Evolutionary conservation across 1,139 yeast genomes (phyloP).

Genomic region (Blastobotrys apis): DNA sequence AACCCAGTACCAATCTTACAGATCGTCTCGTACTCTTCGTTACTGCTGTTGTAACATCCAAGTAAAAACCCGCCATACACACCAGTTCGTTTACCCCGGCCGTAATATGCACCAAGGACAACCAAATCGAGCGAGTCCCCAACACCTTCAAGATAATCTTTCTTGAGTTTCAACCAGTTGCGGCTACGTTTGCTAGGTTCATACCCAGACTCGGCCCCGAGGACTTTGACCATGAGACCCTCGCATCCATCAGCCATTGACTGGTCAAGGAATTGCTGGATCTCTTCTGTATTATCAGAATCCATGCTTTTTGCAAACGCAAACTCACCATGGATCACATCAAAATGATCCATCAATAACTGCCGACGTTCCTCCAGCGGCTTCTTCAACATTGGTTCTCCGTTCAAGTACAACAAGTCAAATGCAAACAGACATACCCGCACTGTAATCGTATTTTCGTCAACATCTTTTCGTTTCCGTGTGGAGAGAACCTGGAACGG

Average conservation of each 20-base stretch:
- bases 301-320: conserved; percentile 74
- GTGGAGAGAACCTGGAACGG: conserved; percentile 94
- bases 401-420: conserved; percentile 73
- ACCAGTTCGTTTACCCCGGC: conserved; percentile 93
- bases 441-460: conserved; percentile 80
- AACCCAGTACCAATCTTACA: conserved; percentile 98
- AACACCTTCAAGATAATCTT: conserved; percentile 78
- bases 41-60: conserved; percentile 84
- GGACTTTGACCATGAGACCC: conserved; percentile 91
- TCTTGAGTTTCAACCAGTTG: conserved; percentile 92
- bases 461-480: conserved; percentile 89
- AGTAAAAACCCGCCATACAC: conserved; percentile 89
- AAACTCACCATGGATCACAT: conserved; percentile 69
- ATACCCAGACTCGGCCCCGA: conserved; percentile 76
- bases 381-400: conserved; percentile 62
- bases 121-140: conserved; percentile 95
- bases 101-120: conserved; percentile 90
- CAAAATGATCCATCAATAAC: conserved; percentile 52
- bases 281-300: conserved; percentile 63
- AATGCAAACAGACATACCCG: conserved; percentile 90
- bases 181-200: conserved; percentile 94
- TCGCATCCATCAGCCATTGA: conserved; percentile 89
- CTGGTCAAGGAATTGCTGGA: conserved; percentile 83
- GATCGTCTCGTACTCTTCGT: conserved; percentile 90
- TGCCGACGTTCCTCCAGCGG: conserved; percentile 68